These are phyloP conservation scores for Fagus sylvatica DNA, from an alignment of 306 rosid species.

Conservation along the genomic window DNA sequence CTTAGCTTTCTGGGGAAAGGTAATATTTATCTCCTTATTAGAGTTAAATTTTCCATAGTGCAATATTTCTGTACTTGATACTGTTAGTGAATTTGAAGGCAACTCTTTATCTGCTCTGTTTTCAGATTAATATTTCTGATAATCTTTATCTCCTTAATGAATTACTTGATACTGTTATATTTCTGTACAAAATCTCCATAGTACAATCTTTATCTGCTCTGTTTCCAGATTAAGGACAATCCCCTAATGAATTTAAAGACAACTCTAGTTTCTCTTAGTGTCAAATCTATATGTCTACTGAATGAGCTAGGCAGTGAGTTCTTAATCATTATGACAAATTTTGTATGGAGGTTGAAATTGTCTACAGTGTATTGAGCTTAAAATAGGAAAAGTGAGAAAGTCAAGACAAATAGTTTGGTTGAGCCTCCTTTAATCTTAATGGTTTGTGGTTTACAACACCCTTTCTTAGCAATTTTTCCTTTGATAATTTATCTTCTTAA, in stretches of 20 bases:
- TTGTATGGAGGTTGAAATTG: neutral
- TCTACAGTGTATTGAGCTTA: neutral
- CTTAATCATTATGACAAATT: neutral
- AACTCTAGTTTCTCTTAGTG: neutral
- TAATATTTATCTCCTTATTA: constrained; percentile 10
- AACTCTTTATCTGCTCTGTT: no score
- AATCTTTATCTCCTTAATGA: no score
- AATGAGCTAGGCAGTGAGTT: neutral
- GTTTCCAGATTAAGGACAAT: no score
- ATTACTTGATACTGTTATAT: no score
- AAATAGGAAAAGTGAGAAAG: neutral
- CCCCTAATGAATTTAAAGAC: no score
- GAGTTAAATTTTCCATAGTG: neutral
- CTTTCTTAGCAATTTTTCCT: neutral
- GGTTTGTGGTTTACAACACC: neutral
- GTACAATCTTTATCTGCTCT: no score
- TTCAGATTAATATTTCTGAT: no score
- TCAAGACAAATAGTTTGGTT: neutral
- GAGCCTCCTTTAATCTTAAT: neutral
- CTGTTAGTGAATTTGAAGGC: neutral
- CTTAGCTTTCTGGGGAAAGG: constrained; percentile 59
- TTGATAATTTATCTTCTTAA: neutral
- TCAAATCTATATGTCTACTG: neutral
- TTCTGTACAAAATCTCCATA: no score
- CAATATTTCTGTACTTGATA: no score